These are phyloP conservation scores for Waltergamsia citrina DNA, from an alignment of 2,329 filamentous ascomycete genomes.

Conservation along the genomic window DNA sequence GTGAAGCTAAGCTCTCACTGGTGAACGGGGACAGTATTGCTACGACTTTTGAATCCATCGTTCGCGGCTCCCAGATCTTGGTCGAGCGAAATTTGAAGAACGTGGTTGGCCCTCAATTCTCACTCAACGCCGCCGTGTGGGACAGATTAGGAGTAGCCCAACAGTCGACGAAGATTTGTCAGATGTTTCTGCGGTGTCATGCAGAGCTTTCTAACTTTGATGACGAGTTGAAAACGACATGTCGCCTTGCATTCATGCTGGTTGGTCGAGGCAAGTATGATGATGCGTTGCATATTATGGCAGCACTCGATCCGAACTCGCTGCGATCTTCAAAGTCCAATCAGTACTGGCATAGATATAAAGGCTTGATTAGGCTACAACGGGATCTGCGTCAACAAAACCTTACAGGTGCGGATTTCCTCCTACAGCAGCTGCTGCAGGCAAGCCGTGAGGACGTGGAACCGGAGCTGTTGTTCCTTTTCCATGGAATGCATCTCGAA, in stretches of 20 bases:
- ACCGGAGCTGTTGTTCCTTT: constrained; percentile 38
- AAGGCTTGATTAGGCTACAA: constrained; percentile 55
- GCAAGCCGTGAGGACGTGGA: constrained; percentile 40
- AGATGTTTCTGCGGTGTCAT: constrained; percentile 70
- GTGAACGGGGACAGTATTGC: constrained; percentile 58
- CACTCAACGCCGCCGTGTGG: constrained; percentile 66
- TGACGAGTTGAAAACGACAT: constrained; percentile 67
- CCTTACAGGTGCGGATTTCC: constrained; percentile 37
- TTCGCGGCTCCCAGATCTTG: constrained; percentile 75
- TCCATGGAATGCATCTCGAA: constrained; percentile 43
- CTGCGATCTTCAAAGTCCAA: constrained; percentile 68
- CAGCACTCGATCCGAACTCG: constrained; percentile 43
- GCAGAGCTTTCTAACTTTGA: constrained; percentile 50
- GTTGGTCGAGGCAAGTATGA: constrained; percentile 61
- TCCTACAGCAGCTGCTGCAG: constrained; percentile 43
- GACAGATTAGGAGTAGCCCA: constrained; percentile 58
- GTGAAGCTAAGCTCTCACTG: constrained; percentile 74
- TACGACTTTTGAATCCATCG: constrained; percentile 63
- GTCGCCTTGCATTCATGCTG: constrained; percentile 53
- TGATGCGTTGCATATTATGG: constrained; percentile 42
- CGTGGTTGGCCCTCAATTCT: constrained; percentile 64
- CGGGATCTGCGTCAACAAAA: constrained; percentile 49
- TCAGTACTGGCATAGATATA: constrained; percentile 62
- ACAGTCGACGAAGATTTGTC: constrained; percentile 51
- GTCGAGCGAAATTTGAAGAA: constrained; percentile 65